Base-by-base conservation (phyloP, 164 flowering plant genomes). In the Umbilicus rupestris region DNA sequence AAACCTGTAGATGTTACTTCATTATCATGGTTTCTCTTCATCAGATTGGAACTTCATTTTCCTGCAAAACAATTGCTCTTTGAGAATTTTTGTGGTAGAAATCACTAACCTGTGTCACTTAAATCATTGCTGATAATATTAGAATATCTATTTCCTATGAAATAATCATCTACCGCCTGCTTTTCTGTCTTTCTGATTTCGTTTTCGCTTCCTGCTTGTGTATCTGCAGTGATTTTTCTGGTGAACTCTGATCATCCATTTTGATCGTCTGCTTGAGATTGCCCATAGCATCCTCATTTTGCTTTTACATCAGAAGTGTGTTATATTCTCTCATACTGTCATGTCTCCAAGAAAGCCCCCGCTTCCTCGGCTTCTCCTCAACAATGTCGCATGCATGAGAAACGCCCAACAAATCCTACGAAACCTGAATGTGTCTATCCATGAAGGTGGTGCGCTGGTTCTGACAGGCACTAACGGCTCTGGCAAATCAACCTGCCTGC, bases 341-440 rank as follows among this genome's bases (percentile, higher is more conserved):
- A 88, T 88, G 96, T 76, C 86, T 70, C 75, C 80, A 3, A 75
- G 83, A 5, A 83, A 70, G 74, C 84, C 91, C 2, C 94, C 89
- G 7, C 72, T 84, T 15, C 96, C 97, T 20, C 83, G 90, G 5
- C 67, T 94, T 12, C 85, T 87, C 49, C 87, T 94, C 24, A 78
- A 89, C 76, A 83, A 89, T 76, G 96, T 89, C 42, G 82, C 97
- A 15, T 91, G 97, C 85, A 91, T 91, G 91, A 76, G 96, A 73
- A 94, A 87, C 69, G 95, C 87, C 58, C 96, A 89, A 45, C 87
- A 76, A 68, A 82, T 93, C 33, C 78, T 93, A 62, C 80, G 87
- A 29, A 84, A 91, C 69, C 84, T 87, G 30, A 89, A 94, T 66
- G 86, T 73, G 20, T 81, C 98, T 1, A 10, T 89, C 64, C 90